These are phyloP conservation scores for Volvariella volvacea DNA, from an alignment of 1,284 basidiomycete species.

Conservation along the genomic window DNA sequence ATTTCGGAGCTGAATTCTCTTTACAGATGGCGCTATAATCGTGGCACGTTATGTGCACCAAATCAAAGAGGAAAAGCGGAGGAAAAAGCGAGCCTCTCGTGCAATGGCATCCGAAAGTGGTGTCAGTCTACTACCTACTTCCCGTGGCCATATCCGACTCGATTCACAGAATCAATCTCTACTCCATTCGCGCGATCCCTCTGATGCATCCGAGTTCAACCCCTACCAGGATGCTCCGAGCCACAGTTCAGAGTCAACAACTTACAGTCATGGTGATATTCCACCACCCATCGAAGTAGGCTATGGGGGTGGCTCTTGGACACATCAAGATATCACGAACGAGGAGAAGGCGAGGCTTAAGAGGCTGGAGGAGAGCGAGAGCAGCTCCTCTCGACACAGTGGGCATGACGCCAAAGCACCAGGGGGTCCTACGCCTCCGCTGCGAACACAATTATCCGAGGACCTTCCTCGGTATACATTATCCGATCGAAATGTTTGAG, in stretches of 20 bases:
- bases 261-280: conserved; percentile 1
- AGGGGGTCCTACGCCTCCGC: conserved; percentile 5
- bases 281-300: conserved; percentile 17
- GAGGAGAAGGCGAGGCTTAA: conserved; percentile 22
- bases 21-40: conserved; percentile 48
- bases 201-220: conserved; percentile 10
- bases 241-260: conserved; percentile 1
- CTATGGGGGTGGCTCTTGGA: conserved; percentile 27
- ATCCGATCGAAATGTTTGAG: too few species aligned
- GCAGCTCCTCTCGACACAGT: too few species aligned
- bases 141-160: too few species aligned
- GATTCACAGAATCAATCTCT: not conserved
- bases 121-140: not conserved
- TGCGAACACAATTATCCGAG: too few species aligned
- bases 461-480: too few species aligned
- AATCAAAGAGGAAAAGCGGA: conserved; percentile 44
- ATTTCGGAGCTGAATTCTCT: conserved; percentile 5
- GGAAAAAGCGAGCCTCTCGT: conserved; percentile 27
- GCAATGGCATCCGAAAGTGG: conserved; percentile 22
- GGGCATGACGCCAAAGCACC: too few species aligned
- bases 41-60: conserved; percentile 55
- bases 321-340: conserved; percentile 19
- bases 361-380: conserved; percentile 11
- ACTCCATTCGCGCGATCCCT: not conserved
- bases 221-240: conserved; percentile 12